Base-by-base conservation (phyloP, 2,329 filamentous ascomycete species). In the Fusarium sp. region DNA sequence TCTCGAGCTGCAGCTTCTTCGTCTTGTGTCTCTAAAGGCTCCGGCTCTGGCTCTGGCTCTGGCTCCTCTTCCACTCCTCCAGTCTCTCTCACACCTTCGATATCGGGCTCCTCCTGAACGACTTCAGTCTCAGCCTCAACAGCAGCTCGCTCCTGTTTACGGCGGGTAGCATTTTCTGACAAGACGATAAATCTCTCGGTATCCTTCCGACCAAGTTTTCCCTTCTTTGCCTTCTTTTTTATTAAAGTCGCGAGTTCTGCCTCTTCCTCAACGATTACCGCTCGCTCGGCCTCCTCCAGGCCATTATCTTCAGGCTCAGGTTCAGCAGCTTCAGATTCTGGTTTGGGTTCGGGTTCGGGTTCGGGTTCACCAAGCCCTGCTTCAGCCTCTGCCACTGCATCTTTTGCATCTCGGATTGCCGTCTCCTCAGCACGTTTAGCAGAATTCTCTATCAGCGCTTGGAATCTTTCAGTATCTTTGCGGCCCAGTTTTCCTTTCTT, bases 241-340 rank as follows among this genome's bases (percentile, higher is more conserved):
- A 82, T 79, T 55, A 80, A 80, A 23, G 80, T 80, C 21, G 80
- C 81, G 27, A 83, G 82, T 73, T 86, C 83, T 49, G 83, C 81
- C 11, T 81, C 82, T 63, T 85, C 73, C 52, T 70, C 59, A 4
- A 60, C 65, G 3, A 64, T 61, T 5, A 78, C 78, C 37, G 78
- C 72, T 31, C 79, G 77, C 66, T 81, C 54, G 21, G 58, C 56
- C 72, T 73, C 71, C 45, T 60, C 60, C 12, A 25, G 42, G n/a
- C 19, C 48, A 59, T 52, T 38, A n/a, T 58, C 23, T 72, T 70
- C 60, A 29, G 76, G 67, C 76, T 79, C 74, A 75, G 76, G 69
- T 9, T 41, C 60, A 29, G 49, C 57, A 42, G 73, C 70, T 57
- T 64, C 73, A 14, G 63, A 72, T 48, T 78, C 77, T 10, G 78